Percentiles rank a stretch among this genome's conserved stretches.
These are phyloP conservation scores for Mycena kentingensis DNA, from an alignment of 768 basidiomycete species.

Conservation along the genomic window DNA sequence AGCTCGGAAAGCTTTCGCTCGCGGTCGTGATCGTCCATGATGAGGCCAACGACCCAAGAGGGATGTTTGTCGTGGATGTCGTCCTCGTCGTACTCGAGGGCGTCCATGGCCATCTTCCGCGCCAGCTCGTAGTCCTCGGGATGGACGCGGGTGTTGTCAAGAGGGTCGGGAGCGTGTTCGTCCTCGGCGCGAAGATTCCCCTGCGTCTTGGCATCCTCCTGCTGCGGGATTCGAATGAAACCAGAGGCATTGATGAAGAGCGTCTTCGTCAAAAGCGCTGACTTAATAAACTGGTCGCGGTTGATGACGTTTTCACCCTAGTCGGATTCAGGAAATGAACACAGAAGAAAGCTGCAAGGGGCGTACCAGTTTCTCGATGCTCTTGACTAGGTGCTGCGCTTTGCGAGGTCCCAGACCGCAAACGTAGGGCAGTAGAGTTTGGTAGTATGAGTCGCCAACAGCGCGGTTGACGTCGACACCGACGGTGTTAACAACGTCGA, in stretches of 20 bases:
- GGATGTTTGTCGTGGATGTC: constrained; percentile 92
- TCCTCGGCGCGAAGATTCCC: constrained; percentile 67
- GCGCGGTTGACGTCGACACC: constrained; percentile 97
- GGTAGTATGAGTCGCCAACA: constrained; percentile 85
- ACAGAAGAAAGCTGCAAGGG: background rate
- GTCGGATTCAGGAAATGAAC: constrained; percentile 9
- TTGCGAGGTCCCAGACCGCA: constrained; percentile 95
- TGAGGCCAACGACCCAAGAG: constrained; percentile 81
- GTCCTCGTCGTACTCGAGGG: constrained; percentile 96
- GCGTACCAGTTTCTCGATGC: constrained; percentile 73
- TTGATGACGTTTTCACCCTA: constrained; percentile 89
- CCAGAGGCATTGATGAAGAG: constrained; percentile 93
- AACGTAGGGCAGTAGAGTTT: constrained; percentile 84
- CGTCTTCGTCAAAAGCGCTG: constrained; percentile 75
- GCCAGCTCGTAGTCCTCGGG: constrained; percentile 98
- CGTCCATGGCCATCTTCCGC: constrained; percentile 97
- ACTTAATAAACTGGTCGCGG: constrained; percentile 85
- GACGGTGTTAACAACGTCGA: constrained; percentile 88
- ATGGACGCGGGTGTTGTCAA: constrained; percentile 95
- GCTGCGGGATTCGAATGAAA: constrained; percentile 84
- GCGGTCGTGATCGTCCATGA: constrained; percentile 82
- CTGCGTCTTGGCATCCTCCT: constrained; percentile 56
- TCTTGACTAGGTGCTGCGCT: constrained; percentile 79
- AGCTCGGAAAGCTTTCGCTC: constrained; percentile 84
- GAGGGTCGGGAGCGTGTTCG: constrained; percentile 78